These are phyloP conservation scores for Endogone sp. DNA, from an alignment of 192 early-diverging fungal species.

Conservation along the genomic window DNA sequence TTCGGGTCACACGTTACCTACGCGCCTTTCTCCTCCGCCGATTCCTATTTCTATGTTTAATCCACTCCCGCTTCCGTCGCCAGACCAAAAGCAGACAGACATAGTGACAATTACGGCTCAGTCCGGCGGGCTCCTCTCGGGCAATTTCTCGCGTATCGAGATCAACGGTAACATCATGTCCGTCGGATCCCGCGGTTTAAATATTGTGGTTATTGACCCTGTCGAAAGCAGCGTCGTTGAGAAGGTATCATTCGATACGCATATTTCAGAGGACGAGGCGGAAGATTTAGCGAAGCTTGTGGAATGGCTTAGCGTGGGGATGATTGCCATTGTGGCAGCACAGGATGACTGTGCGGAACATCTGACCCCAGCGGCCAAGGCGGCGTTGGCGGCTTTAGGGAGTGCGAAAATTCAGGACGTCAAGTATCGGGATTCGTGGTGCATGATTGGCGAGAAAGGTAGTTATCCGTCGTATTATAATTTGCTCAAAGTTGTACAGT, in stretches of 20 bases:
- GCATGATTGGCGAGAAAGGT: constrained; percentile 76
- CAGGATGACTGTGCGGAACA: constrained; percentile 73
- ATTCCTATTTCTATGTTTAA: neutral
- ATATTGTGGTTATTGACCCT: constrained; percentile 73
- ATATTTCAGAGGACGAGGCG: constrained; percentile 53
- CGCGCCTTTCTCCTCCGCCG: neutral
- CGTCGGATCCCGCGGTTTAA: constrained; percentile 64
- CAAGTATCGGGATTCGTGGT: constrained; percentile 78
- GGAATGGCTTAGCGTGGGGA: constrained; percentile 57
- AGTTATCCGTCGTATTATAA: constrained; percentile 9
- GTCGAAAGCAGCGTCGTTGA: constrained; percentile 65
- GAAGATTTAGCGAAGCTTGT: constrained; percentile 68
- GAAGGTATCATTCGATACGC: constrained; percentile 69
- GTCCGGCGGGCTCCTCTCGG: constrained; percentile 67
- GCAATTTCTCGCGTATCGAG: constrained; percentile 69
- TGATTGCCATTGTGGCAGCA: constrained; percentile 59
- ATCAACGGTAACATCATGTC: constrained; percentile 49
- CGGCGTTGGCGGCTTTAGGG: constrained; percentile 62
- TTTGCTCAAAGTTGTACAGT: too few relatives aligned
- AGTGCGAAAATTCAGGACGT: constrained; percentile 47
- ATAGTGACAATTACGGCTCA: constrained; percentile 56
- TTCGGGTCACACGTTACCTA: neutral
- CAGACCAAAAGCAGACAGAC: neutral
- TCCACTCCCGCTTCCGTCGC: neutral
- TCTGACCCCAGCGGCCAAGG: constrained; percentile 51